Conservation (phyloP, 1,139 yeast genomes). For the Saccharomyces hybrid region DNA sequence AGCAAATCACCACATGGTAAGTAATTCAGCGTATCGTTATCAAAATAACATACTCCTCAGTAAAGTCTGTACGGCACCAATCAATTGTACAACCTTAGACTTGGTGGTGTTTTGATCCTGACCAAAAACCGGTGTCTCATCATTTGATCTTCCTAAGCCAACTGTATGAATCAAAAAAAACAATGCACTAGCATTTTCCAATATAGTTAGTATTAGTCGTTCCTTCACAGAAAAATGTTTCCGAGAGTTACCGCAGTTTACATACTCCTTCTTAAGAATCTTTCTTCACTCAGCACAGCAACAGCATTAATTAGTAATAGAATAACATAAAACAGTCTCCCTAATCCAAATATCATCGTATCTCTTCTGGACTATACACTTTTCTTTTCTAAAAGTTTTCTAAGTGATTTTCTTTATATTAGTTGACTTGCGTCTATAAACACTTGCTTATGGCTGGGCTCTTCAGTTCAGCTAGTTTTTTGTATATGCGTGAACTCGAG, state of each 20-base stretch:
- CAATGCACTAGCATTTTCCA: conserved; percentile 9
- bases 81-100: conserved; percentile 51
- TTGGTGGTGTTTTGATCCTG: conserved; percentile 43
- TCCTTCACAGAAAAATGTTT: conserved; percentile 3
- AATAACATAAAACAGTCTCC: conserved; percentile 58
- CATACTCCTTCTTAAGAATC: conserved; percentile 67
- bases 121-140: conserved; percentile 35
- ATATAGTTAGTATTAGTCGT: not conserved
- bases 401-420: not conserved
- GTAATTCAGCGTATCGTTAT: not conserved
- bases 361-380: not conserved
- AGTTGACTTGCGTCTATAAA: not conserved
- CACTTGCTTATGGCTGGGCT: not conserved
- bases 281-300: conserved; percentile 74
- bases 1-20: too few species aligned
- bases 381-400: not conserved
- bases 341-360: conserved; percentile 57
- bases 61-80: conserved; percentile 67
- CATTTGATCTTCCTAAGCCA: conserved; percentile 41
- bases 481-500: not conserved
- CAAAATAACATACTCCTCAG: conserved; percentile 45
- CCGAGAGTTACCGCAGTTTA: conserved; percentile 7
- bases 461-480: not conserved
- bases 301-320: conserved; percentile 64
- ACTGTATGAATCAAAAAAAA: conserved; percentile 24